Evolutionary conservation across 352 stramenopile species (phyloP).

Genomic region (Phytophthora aleatoria): DNA sequence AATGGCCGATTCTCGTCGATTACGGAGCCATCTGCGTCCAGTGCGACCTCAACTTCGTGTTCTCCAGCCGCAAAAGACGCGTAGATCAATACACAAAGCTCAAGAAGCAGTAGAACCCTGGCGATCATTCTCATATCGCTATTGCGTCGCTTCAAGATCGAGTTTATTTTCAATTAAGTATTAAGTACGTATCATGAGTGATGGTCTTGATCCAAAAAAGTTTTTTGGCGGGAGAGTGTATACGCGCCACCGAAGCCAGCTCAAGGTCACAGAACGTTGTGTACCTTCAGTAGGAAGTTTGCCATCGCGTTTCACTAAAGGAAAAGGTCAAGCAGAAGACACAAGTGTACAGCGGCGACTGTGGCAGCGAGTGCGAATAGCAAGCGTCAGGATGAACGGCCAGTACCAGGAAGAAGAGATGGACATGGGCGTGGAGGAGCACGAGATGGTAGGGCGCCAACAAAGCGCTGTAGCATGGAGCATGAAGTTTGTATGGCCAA

Average conservation of each 20-base stretch:
- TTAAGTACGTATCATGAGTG: constrained; percentile 20
- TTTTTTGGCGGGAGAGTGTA: constrained; percentile 29
- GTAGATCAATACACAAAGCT: not conserved
- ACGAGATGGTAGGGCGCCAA: constrained; percentile 46
- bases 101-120: not conserved
- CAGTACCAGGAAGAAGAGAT: constrained; percentile 60
- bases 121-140: constrained; percentile 1
- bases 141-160: constrained; percentile 26
- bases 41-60: constrained; percentile 17
- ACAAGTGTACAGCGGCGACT: not conserved
- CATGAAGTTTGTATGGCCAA: constrained; percentile 29
- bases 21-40: constrained; percentile 21
- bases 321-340: not conserved
- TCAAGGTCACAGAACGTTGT: constrained; percentile 1
- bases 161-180: not conserved
- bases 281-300: constrained; percentile 2
- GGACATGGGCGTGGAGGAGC: constrained; percentile 39
- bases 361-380: not conserved
- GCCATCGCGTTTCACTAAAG: constrained; percentile 1
- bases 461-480: not conserved
- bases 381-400: constrained; percentile 19
- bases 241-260: constrained; percentile 2
- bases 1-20: constrained; percentile 4
- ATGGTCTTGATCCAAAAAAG: constrained; percentile 14
- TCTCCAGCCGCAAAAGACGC: not conserved